phyloP scores from a whole-genome alignment of 192 early-diverging fungal genomes.

The Spizellomyces sp. region DNA sequence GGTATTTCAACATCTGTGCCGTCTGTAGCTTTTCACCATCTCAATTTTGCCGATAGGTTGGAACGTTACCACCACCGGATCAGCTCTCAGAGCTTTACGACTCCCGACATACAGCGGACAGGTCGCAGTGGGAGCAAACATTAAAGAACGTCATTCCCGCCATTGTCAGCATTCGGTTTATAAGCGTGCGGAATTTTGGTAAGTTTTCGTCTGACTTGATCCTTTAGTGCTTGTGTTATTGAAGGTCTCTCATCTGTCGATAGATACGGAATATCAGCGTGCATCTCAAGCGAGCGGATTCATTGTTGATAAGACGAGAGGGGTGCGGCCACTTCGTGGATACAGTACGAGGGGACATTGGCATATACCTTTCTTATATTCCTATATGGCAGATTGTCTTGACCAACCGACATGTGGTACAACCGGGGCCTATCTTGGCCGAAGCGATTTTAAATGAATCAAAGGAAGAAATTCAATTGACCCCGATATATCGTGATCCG shows the following conservation, averaged over 20 bases:
- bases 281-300: conserved; percentile 79
- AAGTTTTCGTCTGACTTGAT: not conserved
- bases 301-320: conserved; percentile 72
- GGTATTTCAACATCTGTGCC: no score
- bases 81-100: conserved; percentile 14
- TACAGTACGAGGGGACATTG: not conserved
- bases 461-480: conserved; percentile 72
- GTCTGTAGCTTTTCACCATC: no score
- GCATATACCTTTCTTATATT: not conserved
- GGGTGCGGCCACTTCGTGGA: conserved; percentile 42
- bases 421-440: conserved; percentile 66
- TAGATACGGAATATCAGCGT: conserved; percentile 71
- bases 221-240: not conserved
- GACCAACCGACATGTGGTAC: conserved; percentile 73
- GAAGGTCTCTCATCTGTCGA: conserved; percentile 27
- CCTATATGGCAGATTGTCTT: conserved; percentile 44
- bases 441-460: conserved; percentile 44
- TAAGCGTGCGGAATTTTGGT: conserved; percentile 58
- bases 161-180: conserved; percentile 75
- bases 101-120: conserved; percentile 1
- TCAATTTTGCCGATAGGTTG: no score
- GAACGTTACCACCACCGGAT: conserved; percentile 6
- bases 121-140: conserved; percentile 65
- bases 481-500: conserved; percentile 63
- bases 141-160: conserved; percentile 69